Base-by-base conservation (phyloP, 1,139 yeast genomes). In the Lodderomyces oxycetoniae region DNA sequence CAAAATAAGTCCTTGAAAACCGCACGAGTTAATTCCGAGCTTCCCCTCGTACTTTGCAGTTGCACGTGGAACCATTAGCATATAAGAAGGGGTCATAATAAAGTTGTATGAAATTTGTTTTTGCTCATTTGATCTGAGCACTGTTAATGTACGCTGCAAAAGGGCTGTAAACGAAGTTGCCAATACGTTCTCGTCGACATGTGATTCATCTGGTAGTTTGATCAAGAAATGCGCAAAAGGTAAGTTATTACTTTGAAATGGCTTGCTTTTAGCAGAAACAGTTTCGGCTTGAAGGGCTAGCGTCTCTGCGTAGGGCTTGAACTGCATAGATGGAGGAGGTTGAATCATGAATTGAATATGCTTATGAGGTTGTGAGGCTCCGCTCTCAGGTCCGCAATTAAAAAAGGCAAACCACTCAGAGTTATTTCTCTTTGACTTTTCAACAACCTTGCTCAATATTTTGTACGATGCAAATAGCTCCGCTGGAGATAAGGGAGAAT, bases 281-380 rank as follows among this genome's bases (percentile, higher is more conserved):
- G 87, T 84, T 53, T 72, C 7, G 11, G 16, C 12, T n/a, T 31
- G 5, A n/a, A 15, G 10, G 6, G 21, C 17, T 11, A 31, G n/a
- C 3, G 13, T 10, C 34, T 79, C 84, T 26, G 88, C 85, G 53
- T 73, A 81, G 3, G 86, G 73, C 1, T 53, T 56, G 51, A 78
- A 80, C 2, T 46, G 44, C 23, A 67, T 59, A 11, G 12, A 14
- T 8, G 59, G 55, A 16, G 38, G 11, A 2, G 96, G 94, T 29
- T 85, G 61, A 23, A 77, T 70, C 71, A 91, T 65, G 55, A 89
- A 79, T 57, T 91, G 98, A 41, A 89, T 59, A 59, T 91, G 98
- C 50, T 86, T 86, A 60, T 91, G 98, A 32, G 87, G 82, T 49
- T 88, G 93, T 0, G 96, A 86, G 6, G 96, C 95, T 1, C 97